Evolutionary conservation across 208 protist genomes (phyloP).

Genomic region (Leptomonas seymouri): DNA sequence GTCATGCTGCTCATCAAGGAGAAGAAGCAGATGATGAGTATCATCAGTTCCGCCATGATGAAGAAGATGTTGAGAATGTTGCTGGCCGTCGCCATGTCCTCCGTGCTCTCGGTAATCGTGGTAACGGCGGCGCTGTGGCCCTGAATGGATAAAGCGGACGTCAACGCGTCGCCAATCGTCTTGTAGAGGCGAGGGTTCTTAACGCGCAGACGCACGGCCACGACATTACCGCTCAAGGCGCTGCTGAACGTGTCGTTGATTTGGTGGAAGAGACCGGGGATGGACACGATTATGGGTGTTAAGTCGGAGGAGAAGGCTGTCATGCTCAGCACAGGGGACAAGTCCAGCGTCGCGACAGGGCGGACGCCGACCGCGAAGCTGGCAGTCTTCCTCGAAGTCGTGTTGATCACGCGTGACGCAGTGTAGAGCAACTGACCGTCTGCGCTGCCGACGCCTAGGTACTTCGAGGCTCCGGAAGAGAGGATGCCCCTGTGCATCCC

Average conservation of each 20-base stretch:
- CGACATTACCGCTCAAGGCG: conserved; percentile 13
- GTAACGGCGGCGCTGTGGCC: conserved; percentile 9
- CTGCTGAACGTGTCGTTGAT: conserved; percentile 19
- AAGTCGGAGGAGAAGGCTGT: conserved; percentile 30
- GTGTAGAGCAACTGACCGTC: conserved; percentile 15
- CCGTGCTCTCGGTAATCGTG: conserved; percentile 27
- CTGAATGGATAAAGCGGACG: background rate
- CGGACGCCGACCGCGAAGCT: conserved; percentile 2
- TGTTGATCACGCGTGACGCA: background rate
- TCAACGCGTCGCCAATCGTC: conserved; percentile 11
- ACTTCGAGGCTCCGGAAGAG: conserved; percentile 32
- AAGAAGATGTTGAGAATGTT: conserved; percentile 93
- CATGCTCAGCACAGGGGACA: conserved; percentile 15
- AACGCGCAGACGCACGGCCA: conserved; percentile 11
- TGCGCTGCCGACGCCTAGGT: conserved; percentile 19
- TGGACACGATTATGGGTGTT: conserved; percentile 18
- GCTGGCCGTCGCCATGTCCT: conserved; percentile 43
- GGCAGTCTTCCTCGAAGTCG: background rate
- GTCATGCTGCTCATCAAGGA: conserved; percentile 92
- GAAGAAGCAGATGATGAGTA: conserved; percentile 95
- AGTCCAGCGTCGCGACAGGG: conserved; percentile 32
- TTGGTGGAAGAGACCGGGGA: conserved; percentile 18
- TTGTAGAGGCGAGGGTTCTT: background rate
- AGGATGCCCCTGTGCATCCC: conserved; percentile 49
- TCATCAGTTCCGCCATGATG: conserved; percentile 83